Conservation (phyloP, 768 basidiomycete genomes). For the Amanita phalloides region DNA sequence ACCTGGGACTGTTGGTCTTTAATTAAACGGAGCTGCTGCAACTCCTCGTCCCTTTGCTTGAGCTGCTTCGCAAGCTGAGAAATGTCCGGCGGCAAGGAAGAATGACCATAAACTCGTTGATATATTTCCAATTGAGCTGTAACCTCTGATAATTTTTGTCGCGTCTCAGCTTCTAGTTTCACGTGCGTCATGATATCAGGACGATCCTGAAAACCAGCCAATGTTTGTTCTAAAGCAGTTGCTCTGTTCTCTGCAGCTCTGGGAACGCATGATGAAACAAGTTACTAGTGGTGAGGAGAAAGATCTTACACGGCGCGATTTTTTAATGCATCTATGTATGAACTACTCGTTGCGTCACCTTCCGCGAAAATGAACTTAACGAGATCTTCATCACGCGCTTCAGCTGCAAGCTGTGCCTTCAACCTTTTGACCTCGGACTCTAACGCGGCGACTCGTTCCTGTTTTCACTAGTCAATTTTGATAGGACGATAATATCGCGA, state of each 20-base stretch:
- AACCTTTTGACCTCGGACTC: constrained; percentile 64
- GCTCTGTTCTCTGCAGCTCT: constrained; percentile 46
- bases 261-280: constrained; percentile 10
- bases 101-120: constrained; percentile 51
- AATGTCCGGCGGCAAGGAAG: constrained; percentile 41
- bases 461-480: constrained; percentile 8
- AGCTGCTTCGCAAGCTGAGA: constrained; percentile 43
- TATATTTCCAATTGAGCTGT: constrained; percentile 48
- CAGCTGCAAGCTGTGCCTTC: constrained; percentile 69
- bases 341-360: constrained; percentile 27
- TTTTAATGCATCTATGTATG: constrained; percentile 44
- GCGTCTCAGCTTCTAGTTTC: constrained; percentile 37
- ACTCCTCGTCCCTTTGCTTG: constrained; percentile 55
- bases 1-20: constrained; percentile 59
- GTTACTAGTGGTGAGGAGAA: background rate
- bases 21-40: constrained; percentile 50
- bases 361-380: constrained; percentile 58
- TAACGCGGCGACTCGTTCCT: constrained; percentile 68
- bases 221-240: constrained; percentile 39
- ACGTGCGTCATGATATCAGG: constrained; percentile 44
- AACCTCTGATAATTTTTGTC: constrained; percentile 34
- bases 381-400: constrained; percentile 59
- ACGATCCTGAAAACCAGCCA: constrained; percentile 33
- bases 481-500: constrained; percentile 4
- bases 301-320: constrained; percentile 41